Base-by-base conservation (phyloP, 768 basidiomycete genomes). In the Boletus sp. region DNA sequence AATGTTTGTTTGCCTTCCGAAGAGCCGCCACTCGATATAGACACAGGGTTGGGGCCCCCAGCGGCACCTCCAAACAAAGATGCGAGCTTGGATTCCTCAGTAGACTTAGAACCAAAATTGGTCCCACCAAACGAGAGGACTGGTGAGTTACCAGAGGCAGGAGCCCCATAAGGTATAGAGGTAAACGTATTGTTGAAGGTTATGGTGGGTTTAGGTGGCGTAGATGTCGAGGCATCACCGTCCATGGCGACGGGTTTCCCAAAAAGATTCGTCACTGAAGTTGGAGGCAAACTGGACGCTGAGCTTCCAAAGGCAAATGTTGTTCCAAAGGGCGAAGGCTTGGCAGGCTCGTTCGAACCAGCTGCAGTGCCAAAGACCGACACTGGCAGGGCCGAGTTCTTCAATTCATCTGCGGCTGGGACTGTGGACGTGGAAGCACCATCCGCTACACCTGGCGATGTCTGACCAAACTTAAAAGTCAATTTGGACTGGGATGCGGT, bases 371-470 rank as follows among this genome's bases (percentile, higher is more conserved):
- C 64, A 44, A 66, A 63, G 20, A 40, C 50, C 10, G 64, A 56
- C 7, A 70, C 65, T 4, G 72, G 65, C 7, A 63, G 37, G 28
- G 64, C 52, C 7, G 73, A 56, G 45, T 67, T 71, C 54, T 71
- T 67, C 30, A 57, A 42, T 47, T 60, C 69, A 66, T 57, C 36
- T 55, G 53, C 57, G 29, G 61, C 55, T 24, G 64, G 33, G 24
- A 67, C 33, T 7, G 62, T 32, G 11, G 59, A 29, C 1, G 54
- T 20, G 10, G 65, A 54, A 51, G 58, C 49, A 35, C 65, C 60
- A 56, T 74, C 72, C 14, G 64, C 46, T 12, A 70, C 57, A 45
- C 55, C 32, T 24, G 70, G 28, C 8, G 67, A 64, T 11, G 66
- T 39, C 51, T 69, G 50, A 33, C 62, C 56, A 12, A 72, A 67